These are phyloP conservation scores for Scedosporium boydii DNA, from an alignment of 2,329 filamentous ascomycete genomes.

Conservation along the genomic window DNA sequence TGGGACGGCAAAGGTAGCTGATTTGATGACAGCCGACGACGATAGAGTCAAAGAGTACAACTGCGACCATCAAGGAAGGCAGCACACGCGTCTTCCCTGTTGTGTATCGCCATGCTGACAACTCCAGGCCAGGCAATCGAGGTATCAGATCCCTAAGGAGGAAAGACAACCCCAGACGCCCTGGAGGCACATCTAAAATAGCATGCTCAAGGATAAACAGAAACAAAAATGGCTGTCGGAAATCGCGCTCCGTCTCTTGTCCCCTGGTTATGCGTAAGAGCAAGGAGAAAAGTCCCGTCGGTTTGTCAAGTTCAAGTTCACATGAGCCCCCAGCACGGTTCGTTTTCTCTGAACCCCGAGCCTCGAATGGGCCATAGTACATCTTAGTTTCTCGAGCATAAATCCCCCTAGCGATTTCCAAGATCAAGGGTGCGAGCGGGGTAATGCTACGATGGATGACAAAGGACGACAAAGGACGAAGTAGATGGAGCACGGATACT, in stretches of 20 bases:
- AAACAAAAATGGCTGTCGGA: not conserved
- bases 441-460: not conserved
- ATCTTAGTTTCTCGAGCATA: not conserved
- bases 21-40: slow-evolving; percentile 5
- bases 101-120: not conserved
- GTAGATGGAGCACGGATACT: not conserved
- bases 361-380: not conserved
- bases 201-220: not conserved
- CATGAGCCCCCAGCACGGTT: not conserved
- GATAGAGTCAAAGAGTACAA: not conserved
- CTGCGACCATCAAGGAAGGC: not conserved
- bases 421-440: not conserved
- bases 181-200: not conserved
- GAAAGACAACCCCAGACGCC: not conserved
- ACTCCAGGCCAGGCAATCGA: not conserved
- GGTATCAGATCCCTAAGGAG: no score
- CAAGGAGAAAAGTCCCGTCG: not conserved
- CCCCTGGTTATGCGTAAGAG: not conserved
- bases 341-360: not conserved
- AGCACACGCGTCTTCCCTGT: not conserved
- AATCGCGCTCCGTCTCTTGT: not conserved
- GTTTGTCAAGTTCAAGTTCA: not conserved
- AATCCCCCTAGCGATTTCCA: not conserved
- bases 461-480: no score
- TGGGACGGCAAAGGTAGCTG: slow-evolving; percentile 1